Conservation (phyloP, 2,329 filamentous ascomycete species). For the Fusarium proliferatum region DNA sequence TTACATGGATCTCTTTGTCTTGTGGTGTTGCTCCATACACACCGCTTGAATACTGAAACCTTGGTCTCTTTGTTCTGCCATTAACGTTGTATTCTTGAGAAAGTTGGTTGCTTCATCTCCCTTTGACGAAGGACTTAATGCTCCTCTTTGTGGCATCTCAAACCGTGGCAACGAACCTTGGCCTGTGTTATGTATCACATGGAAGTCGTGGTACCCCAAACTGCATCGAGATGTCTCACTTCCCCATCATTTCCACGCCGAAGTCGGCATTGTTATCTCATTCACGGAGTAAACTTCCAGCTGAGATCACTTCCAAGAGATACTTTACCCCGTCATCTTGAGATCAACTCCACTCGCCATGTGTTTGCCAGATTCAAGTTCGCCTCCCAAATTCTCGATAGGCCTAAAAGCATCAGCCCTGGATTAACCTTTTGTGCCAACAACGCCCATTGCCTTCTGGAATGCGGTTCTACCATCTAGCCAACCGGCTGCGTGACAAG, state of each 20-base stretch:
- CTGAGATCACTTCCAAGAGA: neutral
- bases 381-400: neutral
- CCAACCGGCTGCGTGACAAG: slow-evolving; percentile 9
- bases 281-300: neutral
- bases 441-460: slow-evolving; percentile 17
- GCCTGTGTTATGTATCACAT: slow-evolving; percentile 16
- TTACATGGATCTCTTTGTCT: slow-evolving; percentile 16
- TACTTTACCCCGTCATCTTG: slow-evolving; percentile 5
- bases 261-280: slow-evolving; percentile 13
- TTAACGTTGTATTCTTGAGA: slow-evolving; percentile 8
- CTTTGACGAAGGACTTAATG: neutral
- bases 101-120: neutral
- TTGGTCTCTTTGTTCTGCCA: slow-evolving; percentile 15
- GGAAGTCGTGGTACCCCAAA: slow-evolving; percentile 13
- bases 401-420: slow-evolving; percentile 6
- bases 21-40: slow-evolving; percentile 12
- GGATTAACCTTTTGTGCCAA: slow-evolving; percentile 2
- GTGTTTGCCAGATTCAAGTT: slow-evolving; percentile 25
- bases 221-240: slow-evolving; percentile 28
- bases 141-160: slow-evolving; percentile 3
- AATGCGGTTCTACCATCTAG: slow-evolving; percentile 11
- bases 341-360: slow-evolving; percentile 34
- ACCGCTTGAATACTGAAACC: slow-evolving; percentile 26
- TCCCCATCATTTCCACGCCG: slow-evolving; percentile 13
- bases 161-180: slow-evolving; percentile 21